phyloP scores from a whole-genome alignment of 805 yeast genomes.

The Cyberlindnera samutprakarnensis region DNA sequence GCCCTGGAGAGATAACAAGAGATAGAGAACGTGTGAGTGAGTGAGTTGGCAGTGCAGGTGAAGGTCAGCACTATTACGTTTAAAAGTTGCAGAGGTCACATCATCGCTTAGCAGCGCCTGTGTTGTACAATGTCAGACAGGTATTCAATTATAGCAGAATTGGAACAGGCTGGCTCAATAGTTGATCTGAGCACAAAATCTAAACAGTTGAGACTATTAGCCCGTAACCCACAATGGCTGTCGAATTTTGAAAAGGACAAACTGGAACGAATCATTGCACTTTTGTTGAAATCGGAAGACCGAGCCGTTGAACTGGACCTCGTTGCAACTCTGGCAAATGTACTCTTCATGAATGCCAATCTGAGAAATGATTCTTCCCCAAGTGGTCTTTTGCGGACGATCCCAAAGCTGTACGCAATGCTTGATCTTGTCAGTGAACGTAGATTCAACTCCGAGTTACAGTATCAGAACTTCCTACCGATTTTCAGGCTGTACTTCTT shows the following conservation, averaged over 20 bases:
- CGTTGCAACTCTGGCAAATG: constrained; percentile 16
- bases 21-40: too few relatives aligned
- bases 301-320: constrained; percentile 14
- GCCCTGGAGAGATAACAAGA: too few relatives aligned
- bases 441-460: constrained; percentile 17
- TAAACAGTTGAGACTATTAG: constrained; percentile 7
- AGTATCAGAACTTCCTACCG: constrained; percentile 19
- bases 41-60: too few relatives aligned
- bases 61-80: too few relatives aligned
- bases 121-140: too few relatives aligned
- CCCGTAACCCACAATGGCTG: constrained; percentile 13
- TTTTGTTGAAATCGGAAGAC: constrained; percentile 6
- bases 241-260: constrained; percentile 6
- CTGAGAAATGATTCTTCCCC: constrained; percentile 8
- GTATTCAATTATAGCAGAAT: too few relatives aligned
- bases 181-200: constrained; percentile 1
- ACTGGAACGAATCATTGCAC: constrained; percentile 7
- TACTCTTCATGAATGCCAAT: constrained; percentile 12
- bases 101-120: too few relatives aligned
- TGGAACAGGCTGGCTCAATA: neutral
- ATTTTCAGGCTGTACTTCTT: constrained; percentile 21
- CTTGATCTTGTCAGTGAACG: constrained; percentile 20
- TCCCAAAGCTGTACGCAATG: constrained; percentile 11
- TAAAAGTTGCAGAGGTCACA: too few relatives aligned
- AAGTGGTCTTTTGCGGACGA: neutral